Evolutionary conservation across 805 yeast species (phyloP), one percentile per base, ranked within the genome.

Genomic region (Komagataella phaffii): DNA sequence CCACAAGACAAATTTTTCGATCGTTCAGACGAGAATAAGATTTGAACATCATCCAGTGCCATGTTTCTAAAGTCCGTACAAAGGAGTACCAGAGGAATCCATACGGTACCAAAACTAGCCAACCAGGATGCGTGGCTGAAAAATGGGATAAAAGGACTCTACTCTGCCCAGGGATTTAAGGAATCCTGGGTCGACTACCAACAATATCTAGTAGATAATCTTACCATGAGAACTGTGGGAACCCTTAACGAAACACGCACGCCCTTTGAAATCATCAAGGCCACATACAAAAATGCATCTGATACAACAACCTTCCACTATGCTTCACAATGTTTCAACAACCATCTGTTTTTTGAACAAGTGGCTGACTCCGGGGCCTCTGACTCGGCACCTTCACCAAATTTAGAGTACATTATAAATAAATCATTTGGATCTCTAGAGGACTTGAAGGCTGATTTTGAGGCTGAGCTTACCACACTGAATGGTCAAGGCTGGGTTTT

Each of bases 271-370:
- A 79, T 88, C 51, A 64, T 81, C 53, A 66, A 80, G 53, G 76
- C 81, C 56, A 80, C 93, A 0, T 84, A 89, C 3, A 76, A 77
- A 59, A 77, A 80, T 55, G 72, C 85, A 30, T 77, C 80, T 30
- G 77, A 79, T 59, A 82, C 89, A 40, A 77, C 79, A 52, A 66
- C 79, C n/a, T 90, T 83, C 74, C 93, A 90, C 68, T 79, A 76
- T 61, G 97, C 98, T 2, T 86, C 96, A 3, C 95, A 86, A 64
- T 82, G 89, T 2, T 91, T 86, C 70, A 90, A 89, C 69, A 93
- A 93, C 70, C 99, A 91, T 68, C 74, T 93, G 50, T 88, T 85
- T 60, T 81, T 89, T 61, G 80, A 84, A 64, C 85, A 85, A 60
- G 68, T 83, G 50, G 62, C 54, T 48, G 61, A 58, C 54, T 46